Percentiles rank a stretch among this genome's conserved stretches.
These are phyloP conservation scores for Rosa persica DNA, from an alignment of 306 rosid genomes.

Conservation along the genomic window DNA sequence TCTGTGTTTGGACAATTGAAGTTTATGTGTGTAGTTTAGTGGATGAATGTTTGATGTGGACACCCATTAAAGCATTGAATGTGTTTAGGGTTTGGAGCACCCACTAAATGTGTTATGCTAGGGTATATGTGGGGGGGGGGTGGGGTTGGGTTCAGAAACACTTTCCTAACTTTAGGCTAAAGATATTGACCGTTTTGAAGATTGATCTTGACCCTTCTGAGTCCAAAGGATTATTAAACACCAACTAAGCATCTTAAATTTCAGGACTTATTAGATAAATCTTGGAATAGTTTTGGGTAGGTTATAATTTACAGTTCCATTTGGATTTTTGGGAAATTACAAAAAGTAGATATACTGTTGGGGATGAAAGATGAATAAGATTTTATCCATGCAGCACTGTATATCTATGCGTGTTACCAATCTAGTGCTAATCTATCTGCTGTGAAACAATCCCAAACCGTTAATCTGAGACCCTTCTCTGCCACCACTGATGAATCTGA, in stretches of 20 bases:
- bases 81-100: not conserved
- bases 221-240: not conserved
- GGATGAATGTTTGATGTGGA: not conserved
- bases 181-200: no score
- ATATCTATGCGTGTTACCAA: not conserved
- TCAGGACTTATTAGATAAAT: conserved; percentile 5
- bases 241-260: conserved; percentile 14
- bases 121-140: not conserved
- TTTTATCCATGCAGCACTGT: not conserved
- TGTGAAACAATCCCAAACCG: conserved; percentile 14
- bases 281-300: conserved; percentile 19
- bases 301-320: not conserved
- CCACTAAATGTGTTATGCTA: not conserved
- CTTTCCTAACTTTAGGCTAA: no score
- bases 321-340: conserved; percentile 19
- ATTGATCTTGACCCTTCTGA: not conserved
- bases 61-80: not conserved
- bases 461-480: conserved; percentile 34
- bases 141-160: no score
- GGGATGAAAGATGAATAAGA: not conserved
- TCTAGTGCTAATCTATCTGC: not conserved
- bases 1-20: not conserved
- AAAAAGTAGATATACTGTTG: not conserved
- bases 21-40: not conserved
- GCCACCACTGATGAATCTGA: conserved; percentile 15